Conservation (phyloP, 371 early-diverging fungal genomes). For the Zopfochytrium polystomum region DNA sequence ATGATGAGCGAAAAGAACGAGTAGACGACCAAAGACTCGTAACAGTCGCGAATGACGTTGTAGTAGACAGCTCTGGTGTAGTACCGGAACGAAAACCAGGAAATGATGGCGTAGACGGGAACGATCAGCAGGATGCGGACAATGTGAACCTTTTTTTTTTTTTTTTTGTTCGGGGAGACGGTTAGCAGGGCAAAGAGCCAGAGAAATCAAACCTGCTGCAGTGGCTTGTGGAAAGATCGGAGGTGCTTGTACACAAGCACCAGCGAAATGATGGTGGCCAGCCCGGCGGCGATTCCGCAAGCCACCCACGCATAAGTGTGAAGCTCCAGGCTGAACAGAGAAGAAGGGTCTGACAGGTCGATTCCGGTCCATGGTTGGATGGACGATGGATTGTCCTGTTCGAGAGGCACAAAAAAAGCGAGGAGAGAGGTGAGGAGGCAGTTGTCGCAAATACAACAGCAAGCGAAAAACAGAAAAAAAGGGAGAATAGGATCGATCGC, state of each 20-base stretch:
- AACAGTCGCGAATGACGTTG: slow-evolving; percentile 61
- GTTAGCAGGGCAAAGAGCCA: background rate
- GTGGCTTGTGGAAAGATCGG: slow-evolving; percentile 44
- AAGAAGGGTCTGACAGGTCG: background rate
- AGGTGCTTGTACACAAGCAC: slow-evolving; percentile 50
- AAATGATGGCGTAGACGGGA: slow-evolving; percentile 66
- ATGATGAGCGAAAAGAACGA: slow-evolving; percentile 36
- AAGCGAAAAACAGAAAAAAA: background rate
- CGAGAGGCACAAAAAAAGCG: background rate
- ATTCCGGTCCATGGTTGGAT: slow-evolving; percentile 1
- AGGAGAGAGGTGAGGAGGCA: background rate
- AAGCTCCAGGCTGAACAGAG: background rate
- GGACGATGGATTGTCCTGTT: background rate
- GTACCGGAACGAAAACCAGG: slow-evolving; percentile 61
- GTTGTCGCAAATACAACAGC: too few species aligned
- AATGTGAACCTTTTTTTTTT: slow-evolving; percentile 18
- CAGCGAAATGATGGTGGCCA: slow-evolving; percentile 45
- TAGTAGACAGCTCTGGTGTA: slow-evolving; percentile 62
- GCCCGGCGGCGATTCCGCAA: slow-evolving; percentile 36
- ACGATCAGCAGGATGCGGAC: slow-evolving; percentile 56
- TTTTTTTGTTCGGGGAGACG: background rate
- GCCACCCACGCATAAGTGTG: background rate
- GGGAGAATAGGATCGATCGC: background rate
- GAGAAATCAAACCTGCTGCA: slow-evolving; percentile 7
- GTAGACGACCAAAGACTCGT: slow-evolving; percentile 48